Evolutionary conservation across 1,139 yeast genomes (phyloP).

Genomic region (Kurtzmaniella quercitrusa): DNA sequence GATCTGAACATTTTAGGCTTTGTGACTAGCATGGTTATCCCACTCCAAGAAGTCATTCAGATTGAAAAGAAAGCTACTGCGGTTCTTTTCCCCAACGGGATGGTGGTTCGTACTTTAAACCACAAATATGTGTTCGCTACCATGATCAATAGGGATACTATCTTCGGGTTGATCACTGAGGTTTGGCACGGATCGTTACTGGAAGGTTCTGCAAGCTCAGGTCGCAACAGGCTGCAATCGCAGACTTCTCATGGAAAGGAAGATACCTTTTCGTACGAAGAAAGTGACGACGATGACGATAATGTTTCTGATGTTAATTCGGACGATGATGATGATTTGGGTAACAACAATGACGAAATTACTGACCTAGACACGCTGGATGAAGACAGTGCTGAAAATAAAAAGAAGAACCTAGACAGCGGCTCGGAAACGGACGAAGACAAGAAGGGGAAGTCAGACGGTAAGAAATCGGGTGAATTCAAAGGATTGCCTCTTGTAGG

Average conservation of each 20-base stretch:
- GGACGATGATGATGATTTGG: conserved; percentile 9
- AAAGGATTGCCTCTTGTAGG: conserved; percentile 37
- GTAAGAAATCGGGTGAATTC: conserved; percentile 14
- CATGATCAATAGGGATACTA: conserved; percentile 61
- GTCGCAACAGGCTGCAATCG: not conserved
- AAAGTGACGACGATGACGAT: conserved; percentile 5
- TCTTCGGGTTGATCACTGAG: conserved; percentile 56
- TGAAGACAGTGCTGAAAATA: conserved; percentile 1
- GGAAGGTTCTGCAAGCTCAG: conserved; percentile 13
- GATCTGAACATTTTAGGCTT: conserved; percentile 73
- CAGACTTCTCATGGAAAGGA: conserved; percentile 3
- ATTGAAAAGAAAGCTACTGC: conserved; percentile 72
- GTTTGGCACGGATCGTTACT: conserved; percentile 53
- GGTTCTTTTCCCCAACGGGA: conserved; percentile 70
- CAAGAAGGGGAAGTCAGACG: conserved; percentile 1
- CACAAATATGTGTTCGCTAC: conserved; percentile 72
- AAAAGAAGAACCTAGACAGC: conserved; percentile 5
- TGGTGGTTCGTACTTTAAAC: conserved; percentile 65
- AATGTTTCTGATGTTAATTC: conserved; percentile 6
- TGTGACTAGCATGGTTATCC: conserved; percentile 63
- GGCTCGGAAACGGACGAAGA: not conserved
- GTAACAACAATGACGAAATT: conserved; percentile 3
- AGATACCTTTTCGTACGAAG: conserved; percentile 4
- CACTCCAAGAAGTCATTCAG: conserved; percentile 65
- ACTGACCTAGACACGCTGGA: conserved; percentile 7